These are phyloP conservation scores for Diplodia seriata DNA, from an alignment of 2,329 filamentous ascomycete species.

Conservation along the genomic window DNA sequence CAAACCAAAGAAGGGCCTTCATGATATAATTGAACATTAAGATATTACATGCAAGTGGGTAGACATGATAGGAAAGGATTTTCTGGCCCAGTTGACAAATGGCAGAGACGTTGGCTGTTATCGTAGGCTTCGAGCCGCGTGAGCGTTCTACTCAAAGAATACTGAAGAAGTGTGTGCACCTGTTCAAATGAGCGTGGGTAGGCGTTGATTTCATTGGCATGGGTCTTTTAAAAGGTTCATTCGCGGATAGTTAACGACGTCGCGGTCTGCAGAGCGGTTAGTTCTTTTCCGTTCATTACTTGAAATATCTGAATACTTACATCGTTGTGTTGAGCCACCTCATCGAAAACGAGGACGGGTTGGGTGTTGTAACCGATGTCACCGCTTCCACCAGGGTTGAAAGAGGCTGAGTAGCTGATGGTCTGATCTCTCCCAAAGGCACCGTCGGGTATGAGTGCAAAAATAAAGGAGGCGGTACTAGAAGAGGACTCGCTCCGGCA, in stretches of 20 bases:
- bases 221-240: neutral
- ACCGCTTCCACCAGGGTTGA: neutral
- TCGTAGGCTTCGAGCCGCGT: neutral
- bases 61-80: neutral
- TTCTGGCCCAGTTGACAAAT: neutral
- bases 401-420: neutral
- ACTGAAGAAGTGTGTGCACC: neutral
- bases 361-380: neutral
- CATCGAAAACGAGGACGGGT: neutral
- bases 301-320: neutral
- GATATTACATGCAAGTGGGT: neutral
- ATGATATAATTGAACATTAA: neutral
- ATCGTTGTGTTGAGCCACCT: constrained; percentile 20
- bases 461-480: neutral
- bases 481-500: neutral
- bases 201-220: neutral
- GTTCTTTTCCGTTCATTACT: neutral
- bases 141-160: neutral
- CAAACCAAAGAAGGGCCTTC: neutral
- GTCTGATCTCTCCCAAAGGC: neutral
- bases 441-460: too few relatives aligned
- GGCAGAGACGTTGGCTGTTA: neutral
- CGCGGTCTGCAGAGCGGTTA: neutral
- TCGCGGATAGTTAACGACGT: neutral
- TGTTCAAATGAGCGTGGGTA: neutral